Evolutionary conservation across 2,329 filamentous ascomycete species (phyloP).

Genomic region (Fusarium burgessii): DNA sequence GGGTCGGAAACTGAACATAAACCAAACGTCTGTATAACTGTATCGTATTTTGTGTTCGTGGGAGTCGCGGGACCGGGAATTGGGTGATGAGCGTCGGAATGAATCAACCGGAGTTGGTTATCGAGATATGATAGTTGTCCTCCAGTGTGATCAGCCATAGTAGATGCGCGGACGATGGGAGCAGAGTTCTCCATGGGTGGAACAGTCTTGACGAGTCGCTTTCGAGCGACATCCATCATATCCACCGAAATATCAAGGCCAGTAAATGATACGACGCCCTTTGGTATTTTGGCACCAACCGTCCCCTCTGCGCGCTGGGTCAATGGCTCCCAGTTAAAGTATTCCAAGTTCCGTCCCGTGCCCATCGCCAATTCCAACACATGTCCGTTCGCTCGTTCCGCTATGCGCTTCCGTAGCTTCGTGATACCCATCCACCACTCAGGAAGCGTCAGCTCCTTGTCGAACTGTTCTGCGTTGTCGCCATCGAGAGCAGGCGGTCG

Average conservation of each 20-base stretch:
- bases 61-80: slow-evolving; percentile 54
- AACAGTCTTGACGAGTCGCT: slow-evolving; percentile 61
- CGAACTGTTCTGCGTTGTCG: slow-evolving; percentile 66
- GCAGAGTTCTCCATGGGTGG: slow-evolving; percentile 52
- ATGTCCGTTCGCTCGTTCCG: slow-evolving; percentile 62
- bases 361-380: slow-evolving; percentile 74
- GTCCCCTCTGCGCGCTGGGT: slow-evolving; percentile 36
- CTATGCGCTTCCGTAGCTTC: slow-evolving; percentile 62
- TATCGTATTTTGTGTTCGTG: slow-evolving; percentile 66
- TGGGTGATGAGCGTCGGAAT: slow-evolving; percentile 60
- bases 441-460: slow-evolving; percentile 67
- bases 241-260: slow-evolving; percentile 71
- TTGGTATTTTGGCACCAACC: slow-evolving; percentile 8
- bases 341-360: slow-evolving; percentile 70
- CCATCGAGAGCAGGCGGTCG: slow-evolving; percentile 60
- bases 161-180: slow-evolving; percentile 50
- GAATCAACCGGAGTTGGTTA: slow-evolving; percentile 60
- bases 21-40: slow-evolving; percentile 73
- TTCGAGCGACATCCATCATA: slow-evolving; percentile 70
- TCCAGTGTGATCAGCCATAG: slow-evolving; percentile 51
- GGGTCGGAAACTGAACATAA: slow-evolving; percentile 72
- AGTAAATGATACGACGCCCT: slow-evolving; percentile 66
- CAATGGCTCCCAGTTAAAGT: slow-evolving; percentile 67
- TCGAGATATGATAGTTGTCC: slow-evolving; percentile 56
- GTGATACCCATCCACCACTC: slow-evolving; percentile 70